Conservation (phyloP, 2,329 filamentous ascomycete species). For the Chaetomium sp. region DNA sequence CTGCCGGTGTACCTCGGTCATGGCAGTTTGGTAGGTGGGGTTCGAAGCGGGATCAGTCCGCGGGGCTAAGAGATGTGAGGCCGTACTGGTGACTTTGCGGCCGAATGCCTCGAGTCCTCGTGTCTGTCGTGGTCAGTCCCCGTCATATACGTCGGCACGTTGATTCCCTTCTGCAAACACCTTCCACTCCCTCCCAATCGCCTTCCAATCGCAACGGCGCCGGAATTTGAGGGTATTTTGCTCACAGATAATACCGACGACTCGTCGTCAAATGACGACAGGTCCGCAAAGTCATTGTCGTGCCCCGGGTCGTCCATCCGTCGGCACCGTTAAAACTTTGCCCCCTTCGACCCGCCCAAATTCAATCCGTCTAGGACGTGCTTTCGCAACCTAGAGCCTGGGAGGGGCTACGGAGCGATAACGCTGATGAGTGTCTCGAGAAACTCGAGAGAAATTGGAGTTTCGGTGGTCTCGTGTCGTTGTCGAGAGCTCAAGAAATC, state of each 20-base stretch:
- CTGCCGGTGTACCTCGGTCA: conserved; percentile 87
- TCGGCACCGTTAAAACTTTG: conserved; percentile 25
- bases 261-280: conserved; percentile 36
- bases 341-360: conserved; percentile 12
- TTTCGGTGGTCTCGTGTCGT: conserved; percentile 3
- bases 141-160: not conserved
- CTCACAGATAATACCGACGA: conserved; percentile 36
- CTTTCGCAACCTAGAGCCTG: not conserved
- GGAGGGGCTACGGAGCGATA: not conserved
- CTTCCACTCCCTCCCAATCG: not conserved
- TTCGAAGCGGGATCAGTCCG: conserved; percentile 57
- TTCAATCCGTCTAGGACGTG: not conserved
- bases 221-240: not conserved
- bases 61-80: conserved; percentile 81
- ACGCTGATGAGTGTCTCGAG: not conserved
- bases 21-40: conserved; percentile 79
- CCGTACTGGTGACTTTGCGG: conserved; percentile 92
- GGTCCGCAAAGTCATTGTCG: conserved; percentile 36
- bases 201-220: not conserved
- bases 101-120: conserved; percentile 90
- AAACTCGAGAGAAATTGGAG: not conserved
- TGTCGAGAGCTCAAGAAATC: conserved; percentile 6
- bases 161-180: not conserved
- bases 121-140: conserved; percentile 56
- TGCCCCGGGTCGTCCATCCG: conserved; percentile 36